These are phyloP conservation scores for Lactarius psammicola DNA, from an alignment of 768 basidiomycete genomes.

Conservation along the genomic window DNA sequence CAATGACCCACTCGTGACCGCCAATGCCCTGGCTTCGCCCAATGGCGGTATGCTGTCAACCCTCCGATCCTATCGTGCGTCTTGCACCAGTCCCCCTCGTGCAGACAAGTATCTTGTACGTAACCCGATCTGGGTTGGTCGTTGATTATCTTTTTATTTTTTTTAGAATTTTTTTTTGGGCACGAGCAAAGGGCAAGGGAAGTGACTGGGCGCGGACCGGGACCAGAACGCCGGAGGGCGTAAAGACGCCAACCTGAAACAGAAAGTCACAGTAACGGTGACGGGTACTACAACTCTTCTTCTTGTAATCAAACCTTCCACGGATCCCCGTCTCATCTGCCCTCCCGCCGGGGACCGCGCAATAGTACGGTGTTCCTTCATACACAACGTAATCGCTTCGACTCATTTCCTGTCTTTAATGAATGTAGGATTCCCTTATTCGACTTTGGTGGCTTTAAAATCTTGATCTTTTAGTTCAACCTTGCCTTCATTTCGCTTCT, in stretches of 20 bases:
- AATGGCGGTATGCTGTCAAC: conserved; percentile 7
- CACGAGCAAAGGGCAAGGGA: neutral
- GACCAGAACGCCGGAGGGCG: conserved; percentile 4
- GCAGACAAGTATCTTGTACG: conserved; percentile 6
- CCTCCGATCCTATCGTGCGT: conserved; percentile 12
- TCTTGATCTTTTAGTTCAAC: neutral
- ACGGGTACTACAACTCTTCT: neutral
- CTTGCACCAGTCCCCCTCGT: neutral
- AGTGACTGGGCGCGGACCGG: neutral
- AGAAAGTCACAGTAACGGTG: conserved; percentile 3
- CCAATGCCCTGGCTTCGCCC: conserved; percentile 2
- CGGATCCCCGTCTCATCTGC: neutral
- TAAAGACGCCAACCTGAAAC: conserved; percentile 25
- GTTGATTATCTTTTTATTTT: neutral
- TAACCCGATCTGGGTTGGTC: neutral
- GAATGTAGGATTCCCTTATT: conserved; percentile 11
- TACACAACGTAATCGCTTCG: conserved; percentile 4
- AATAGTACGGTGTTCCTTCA: neutral
- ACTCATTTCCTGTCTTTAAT: neutral
- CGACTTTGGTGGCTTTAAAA: neutral
- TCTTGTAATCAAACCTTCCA: conserved; percentile 20
- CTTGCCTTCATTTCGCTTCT: conserved; percentile 1
- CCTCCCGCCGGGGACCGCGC: conserved; percentile 4
- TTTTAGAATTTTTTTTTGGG: neutral
- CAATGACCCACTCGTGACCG: neutral